Conservation (phyloP, 768 basidiomycete species). For the Tylopilus felleus region DNA sequence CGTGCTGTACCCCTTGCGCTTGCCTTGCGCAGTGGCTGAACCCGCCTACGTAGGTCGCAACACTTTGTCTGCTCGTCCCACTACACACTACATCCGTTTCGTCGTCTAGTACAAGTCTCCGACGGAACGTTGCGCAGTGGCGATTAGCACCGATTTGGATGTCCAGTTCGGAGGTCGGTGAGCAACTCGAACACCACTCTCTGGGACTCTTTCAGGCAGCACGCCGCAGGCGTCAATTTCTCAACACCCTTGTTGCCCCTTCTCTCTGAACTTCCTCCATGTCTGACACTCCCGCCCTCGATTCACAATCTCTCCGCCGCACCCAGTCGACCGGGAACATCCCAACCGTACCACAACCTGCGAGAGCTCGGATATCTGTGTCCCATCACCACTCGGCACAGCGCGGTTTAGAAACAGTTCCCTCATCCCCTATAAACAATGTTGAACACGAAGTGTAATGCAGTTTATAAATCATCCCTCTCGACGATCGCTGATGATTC, state of each 20-base stretch:
- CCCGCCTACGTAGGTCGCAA: conserved; percentile 1
- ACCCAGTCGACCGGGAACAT: conserved; percentile 36
- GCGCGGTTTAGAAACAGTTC: conserved; percentile 19
- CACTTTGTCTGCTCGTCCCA: conserved; percentile 14
- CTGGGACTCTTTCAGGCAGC: conserved; percentile 10
- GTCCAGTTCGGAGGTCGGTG: conserved; percentile 13
- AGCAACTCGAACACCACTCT: conserved; percentile 6
- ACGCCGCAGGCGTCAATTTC: conserved; percentile 32
- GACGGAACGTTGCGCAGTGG: conserved; percentile 9
- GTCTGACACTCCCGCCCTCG: conserved; percentile 24
- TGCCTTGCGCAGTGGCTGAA: conserved; percentile 4
- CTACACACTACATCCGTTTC: background rate
- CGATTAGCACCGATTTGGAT: conserved; percentile 20
- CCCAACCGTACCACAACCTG: conserved; percentile 21
- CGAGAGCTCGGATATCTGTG: conserved; percentile 28
- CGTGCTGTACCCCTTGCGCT: conserved; percentile 3
- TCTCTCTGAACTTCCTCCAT: conserved; percentile 25
- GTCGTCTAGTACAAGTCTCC: background rate
- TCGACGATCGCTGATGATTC: conserved; percentile 18
- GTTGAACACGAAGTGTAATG: conserved; percentile 18
- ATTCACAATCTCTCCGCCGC: conserved; percentile 34
- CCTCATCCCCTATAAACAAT: conserved; percentile 18
- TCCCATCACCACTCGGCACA: conserved; percentile 28
- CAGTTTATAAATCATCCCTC: conserved; percentile 3
- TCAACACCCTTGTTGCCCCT: conserved; percentile 14